Evolutionary conservation across 192 early-diverging fungal genomes (phyloP).

Genomic region (Gigaspora rosea): DNA sequence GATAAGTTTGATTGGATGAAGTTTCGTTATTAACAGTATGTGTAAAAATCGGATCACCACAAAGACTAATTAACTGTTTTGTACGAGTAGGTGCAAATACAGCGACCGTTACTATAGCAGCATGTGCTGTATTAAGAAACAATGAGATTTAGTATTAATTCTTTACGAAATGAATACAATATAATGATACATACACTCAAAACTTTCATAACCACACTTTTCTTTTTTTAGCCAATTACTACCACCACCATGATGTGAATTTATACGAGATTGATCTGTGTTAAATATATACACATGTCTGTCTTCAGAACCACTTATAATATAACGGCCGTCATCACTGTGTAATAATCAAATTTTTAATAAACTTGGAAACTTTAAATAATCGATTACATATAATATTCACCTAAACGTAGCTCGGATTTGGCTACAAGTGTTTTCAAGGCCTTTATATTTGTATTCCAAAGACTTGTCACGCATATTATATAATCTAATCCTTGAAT

Average conservation of each 20-base stretch:
- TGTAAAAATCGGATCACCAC: slow-evolving; percentile 57
- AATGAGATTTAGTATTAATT: not conserved
- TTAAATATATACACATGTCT: slow-evolving; percentile 74
- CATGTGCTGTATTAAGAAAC: slow-evolving; percentile 52
- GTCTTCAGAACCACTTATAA: slow-evolving; percentile 85
- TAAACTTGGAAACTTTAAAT: too few species aligned
- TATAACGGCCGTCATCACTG: slow-evolving; percentile 73
- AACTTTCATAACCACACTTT: slow-evolving; percentile 34
- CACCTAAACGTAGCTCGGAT: slow-evolving; percentile 75
- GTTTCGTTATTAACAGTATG: slow-evolving; percentile 35
- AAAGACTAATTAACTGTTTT: slow-evolving; percentile 56
- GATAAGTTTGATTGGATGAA: slow-evolving; percentile 35
- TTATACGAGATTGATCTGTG: slow-evolving; percentile 47
- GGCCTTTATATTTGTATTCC: slow-evolving; percentile 81
- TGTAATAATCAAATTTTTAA: not conserved
- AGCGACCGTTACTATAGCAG: slow-evolving; percentile 57
- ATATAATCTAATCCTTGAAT: slow-evolving; percentile 81
- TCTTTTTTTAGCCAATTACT: slow-evolving; percentile 35
- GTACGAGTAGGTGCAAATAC: slow-evolving; percentile 67
- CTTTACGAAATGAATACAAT: not conserved
- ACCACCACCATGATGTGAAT: slow-evolving; percentile 30
- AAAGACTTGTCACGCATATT: slow-evolving; percentile 75
- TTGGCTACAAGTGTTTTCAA: slow-evolving; percentile 68
- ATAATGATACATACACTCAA: slow-evolving; percentile 37
- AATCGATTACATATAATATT: not conserved